Conservation (phyloP, 768 basidiomycete genomes). For the Rossbeevera mucosa region DNA sequence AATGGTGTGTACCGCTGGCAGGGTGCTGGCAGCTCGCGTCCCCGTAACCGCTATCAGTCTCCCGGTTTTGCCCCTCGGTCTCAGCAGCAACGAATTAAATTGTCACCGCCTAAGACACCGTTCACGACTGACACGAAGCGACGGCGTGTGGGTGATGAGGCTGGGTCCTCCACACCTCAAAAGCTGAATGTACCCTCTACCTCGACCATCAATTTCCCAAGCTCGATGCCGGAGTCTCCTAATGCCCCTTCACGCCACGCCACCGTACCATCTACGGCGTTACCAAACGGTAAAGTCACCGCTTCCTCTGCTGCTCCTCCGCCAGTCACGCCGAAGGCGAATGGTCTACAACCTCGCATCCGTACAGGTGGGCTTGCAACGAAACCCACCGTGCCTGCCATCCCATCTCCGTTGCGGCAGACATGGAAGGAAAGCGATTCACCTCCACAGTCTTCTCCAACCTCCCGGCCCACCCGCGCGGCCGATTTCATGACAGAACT, state of each 20-base stretch:
- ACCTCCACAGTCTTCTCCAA: slow-evolving; percentile 31
- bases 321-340: slow-evolving; percentile 25
- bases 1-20: slow-evolving; percentile 72
- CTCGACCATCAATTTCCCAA: slow-evolving; percentile 22
- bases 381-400: slow-evolving; percentile 57
- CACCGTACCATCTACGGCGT: slow-evolving; percentile 23
- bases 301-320: slow-evolving; percentile 17
- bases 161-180: slow-evolving; percentile 34
- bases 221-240: slow-evolving; percentile 30
- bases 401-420: slow-evolving; percentile 73
- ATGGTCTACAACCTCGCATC: slow-evolving; percentile 31
- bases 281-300: slow-evolving; percentile 24
- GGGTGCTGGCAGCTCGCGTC: slow-evolving; percentile 70
- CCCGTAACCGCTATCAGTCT: slow-evolving; percentile 66
- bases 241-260: slow-evolving; percentile 29
- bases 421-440: slow-evolving; percentile 55
- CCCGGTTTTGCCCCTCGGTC: slow-evolving; percentile 64
- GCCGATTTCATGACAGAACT: slow-evolving; percentile 66
- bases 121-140: slow-evolving; percentile 52
- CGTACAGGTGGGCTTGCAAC: slow-evolving; percentile 36
- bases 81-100: slow-evolving; percentile 41
- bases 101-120: slow-evolving; percentile 37
- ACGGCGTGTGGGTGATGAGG: slow-evolving; percentile 52
- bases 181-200: slow-evolving; percentile 25
- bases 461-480: slow-evolving; percentile 51